Conservation (phyloP, 148 eudicot species). For the Fagopyrum esculentum region DNA sequence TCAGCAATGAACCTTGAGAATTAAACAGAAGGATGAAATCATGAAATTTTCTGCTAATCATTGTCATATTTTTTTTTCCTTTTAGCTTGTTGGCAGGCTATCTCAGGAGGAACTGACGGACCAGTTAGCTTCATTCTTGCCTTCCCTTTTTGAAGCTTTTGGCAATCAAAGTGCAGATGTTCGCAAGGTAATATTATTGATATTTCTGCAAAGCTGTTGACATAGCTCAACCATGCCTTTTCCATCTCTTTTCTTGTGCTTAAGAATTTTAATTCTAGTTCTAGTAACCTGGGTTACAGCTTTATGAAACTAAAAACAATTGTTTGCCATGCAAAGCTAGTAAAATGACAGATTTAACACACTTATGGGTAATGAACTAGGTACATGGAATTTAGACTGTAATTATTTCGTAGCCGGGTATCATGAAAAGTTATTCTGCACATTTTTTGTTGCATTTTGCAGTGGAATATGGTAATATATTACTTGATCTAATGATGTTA, state of each 20-base stretch:
- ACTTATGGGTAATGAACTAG: too few species aligned
- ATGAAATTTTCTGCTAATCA: neutral
- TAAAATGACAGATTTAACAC: too few species aligned
- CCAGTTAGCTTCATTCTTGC: slow-evolving; percentile 85
- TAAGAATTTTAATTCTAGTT: neutral
- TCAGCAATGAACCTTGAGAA: neutral
- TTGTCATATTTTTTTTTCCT: neutral
- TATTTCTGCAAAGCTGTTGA: neutral
- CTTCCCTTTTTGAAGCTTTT: slow-evolving; percentile 92
- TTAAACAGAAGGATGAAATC: neutral
- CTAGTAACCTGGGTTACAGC: neutral
- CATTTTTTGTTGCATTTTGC: too few species aligned
- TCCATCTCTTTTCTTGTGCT: neutral
- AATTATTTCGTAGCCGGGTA: too few species aligned
- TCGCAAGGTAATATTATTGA: slow-evolving; percentile 61
- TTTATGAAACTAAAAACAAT: neutral
- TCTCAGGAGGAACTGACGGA: slow-evolving; percentile 79
- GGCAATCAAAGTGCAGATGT: slow-evolving; percentile 96
- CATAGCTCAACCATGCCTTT: neutral
- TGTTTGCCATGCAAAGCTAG: too few species aligned
- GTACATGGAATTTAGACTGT: too few species aligned
- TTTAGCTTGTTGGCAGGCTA: slow-evolving; percentile 83
- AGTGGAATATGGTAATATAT: too few species aligned
- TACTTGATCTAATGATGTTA: too few species aligned
- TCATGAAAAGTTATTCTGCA: too few species aligned